Percentiles rank a stretch among this genome's conserved stretches.
Evolutionary conservation across 768 basidiomycete species (phyloP).

Genomic region (Mycena belliarum): DNA sequence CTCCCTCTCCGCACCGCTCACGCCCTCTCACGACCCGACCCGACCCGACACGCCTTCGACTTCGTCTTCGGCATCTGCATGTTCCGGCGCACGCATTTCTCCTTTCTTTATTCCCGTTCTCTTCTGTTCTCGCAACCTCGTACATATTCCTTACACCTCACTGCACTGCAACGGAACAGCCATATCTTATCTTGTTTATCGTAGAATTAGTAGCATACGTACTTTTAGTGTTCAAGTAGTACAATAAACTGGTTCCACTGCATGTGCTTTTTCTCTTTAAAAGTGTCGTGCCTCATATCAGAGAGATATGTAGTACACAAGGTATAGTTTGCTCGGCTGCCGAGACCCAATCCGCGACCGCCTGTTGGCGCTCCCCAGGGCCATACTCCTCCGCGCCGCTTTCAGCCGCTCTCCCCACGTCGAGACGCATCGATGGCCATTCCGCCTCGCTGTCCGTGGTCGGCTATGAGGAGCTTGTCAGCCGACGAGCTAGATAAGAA

Average conservation of each 20-base stretch:
- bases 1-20: not conserved
- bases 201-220: not conserved
- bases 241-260: not conserved
- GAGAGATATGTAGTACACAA: too few species aligned
- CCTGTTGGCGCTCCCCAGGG: too few species aligned
- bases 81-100: constrained; percentile 15
- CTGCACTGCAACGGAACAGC: not conserved
- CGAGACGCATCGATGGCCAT: too few species aligned
- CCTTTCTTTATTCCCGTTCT: not conserved
- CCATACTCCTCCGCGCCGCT: too few species aligned
- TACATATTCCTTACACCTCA: not conserved
- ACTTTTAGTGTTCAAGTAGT: not conserved
- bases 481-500: too few species aligned
- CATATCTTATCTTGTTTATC: constrained; percentile 13
- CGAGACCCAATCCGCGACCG: too few species aligned
- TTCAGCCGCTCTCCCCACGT: too few species aligned
- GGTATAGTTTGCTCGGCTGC: too few species aligned
- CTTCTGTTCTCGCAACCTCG: not conserved
- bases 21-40: not conserved
- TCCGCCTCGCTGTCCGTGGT: too few species aligned
- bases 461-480: too few species aligned
- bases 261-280: too few species aligned
- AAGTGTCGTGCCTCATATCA: too few species aligned
- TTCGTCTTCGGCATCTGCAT: constrained; percentile 5
- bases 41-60: not conserved